Evolutionary conservation across 208 protist species (phyloP).

Genomic region (Acanthamoeba sp.): DNA sequence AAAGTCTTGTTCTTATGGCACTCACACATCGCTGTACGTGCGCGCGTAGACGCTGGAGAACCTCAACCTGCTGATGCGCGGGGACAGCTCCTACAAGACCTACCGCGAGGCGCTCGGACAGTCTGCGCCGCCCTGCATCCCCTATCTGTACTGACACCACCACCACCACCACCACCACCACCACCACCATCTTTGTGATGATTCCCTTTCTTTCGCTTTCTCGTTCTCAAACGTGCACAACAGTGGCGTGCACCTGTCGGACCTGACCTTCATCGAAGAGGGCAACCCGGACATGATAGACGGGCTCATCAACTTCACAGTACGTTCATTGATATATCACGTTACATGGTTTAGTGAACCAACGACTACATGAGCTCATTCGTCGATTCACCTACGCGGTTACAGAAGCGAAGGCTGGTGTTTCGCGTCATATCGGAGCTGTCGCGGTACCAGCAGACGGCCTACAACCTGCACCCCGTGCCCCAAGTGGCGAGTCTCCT

Average conservation of each 20-base stretch:
- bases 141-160: constrained; percentile 82
- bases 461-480: constrained; percentile 38
- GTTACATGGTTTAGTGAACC: too few relatives aligned
- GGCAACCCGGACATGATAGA: constrained; percentile 71
- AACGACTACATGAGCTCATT: too few relatives aligned
- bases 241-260: constrained; percentile 54
- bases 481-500: neutral
- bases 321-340: too few relatives aligned
- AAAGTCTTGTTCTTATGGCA: neutral
- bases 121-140: constrained; percentile 70
- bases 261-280: constrained; percentile 78
- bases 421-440: constrained; percentile 31
- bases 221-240: too few relatives aligned
- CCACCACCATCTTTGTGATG: too few relatives aligned
- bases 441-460: constrained; percentile 49
- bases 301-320: constrained; percentile 74
- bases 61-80: constrained; percentile 80
- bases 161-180: too few relatives aligned
- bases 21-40: neutral
- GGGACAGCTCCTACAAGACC: constrained; percentile 75
- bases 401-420: constrained; percentile 38
- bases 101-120: constrained; percentile 72
- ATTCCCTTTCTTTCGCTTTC: neutral
- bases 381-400: too few relatives aligned
- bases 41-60: constrained; percentile 55